These are phyloP conservation scores for Cyphellophora attinorum DNA, from an alignment of 2,329 filamentous ascomycete genomes.

Conservation along the genomic window DNA sequence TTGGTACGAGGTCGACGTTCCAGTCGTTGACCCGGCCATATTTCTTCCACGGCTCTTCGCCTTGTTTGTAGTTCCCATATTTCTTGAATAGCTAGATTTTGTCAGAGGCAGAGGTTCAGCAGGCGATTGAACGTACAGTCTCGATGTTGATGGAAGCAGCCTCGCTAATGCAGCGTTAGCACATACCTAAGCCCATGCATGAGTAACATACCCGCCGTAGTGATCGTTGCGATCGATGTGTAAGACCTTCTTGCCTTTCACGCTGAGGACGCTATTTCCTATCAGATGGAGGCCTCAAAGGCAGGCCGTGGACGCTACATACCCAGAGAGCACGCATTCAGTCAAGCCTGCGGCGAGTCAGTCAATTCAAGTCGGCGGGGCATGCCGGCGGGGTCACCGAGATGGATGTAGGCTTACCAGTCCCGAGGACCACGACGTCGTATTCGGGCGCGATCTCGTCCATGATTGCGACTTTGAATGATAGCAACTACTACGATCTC, in stretches of 20 bases:
- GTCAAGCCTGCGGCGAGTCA: slow-evolving; percentile 62
- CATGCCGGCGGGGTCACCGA: slow-evolving; percentile 19
- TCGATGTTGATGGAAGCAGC: slow-evolving; percentile 95
- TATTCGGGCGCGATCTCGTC: slow-evolving; percentile 98
- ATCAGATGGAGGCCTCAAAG: background rate
- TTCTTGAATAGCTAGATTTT: slow-evolving; percentile 78
- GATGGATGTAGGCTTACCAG: slow-evolving; percentile 52
- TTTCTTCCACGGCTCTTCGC: slow-evolving; percentile 94
- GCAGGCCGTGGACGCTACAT: slow-evolving; percentile 25
- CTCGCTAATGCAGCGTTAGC: slow-evolving; percentile 50
- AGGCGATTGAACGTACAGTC: slow-evolving; percentile 48
- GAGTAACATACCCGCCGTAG: slow-evolving; percentile 74
- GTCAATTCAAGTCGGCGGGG: slow-evolving; percentile 23
- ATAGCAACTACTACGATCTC: too few relatives aligned
- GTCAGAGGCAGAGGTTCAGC: background rate
- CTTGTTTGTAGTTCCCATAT: slow-evolving; percentile 70
- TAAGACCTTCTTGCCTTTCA: slow-evolving; percentile 97
- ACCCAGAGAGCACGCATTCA: slow-evolving; percentile 98
- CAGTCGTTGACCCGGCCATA: slow-evolving; percentile 95
- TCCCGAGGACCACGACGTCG: slow-evolving; percentile 97
- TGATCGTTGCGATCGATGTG: slow-evolving; percentile 98
- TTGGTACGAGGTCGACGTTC: slow-evolving; percentile 98
- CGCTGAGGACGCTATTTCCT: slow-evolving; percentile 68
- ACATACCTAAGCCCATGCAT: slow-evolving; percentile 5
- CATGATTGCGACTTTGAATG: too few relatives aligned